phyloP scores from a whole-genome alignment of 2,329 filamentous ascomycete species.

The Cladosporium sphaerospermum region DNA sequence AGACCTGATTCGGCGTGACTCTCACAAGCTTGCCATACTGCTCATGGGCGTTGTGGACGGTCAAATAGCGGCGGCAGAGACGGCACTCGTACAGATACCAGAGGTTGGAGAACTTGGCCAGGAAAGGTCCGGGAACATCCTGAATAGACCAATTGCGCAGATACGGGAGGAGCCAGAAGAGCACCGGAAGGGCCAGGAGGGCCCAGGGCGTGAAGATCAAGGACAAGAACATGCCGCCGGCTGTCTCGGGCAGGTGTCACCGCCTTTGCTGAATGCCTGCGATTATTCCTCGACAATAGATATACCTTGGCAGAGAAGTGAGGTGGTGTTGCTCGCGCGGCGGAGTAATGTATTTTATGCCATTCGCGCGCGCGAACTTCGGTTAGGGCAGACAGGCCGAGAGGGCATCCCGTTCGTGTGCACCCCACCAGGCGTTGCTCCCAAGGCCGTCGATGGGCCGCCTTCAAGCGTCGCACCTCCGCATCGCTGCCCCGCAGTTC shows the following conservation, averaged over 20 bases:
- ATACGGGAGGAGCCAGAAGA: conserved; percentile 56
- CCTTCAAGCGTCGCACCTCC: not conserved
- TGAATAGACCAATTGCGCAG: conserved; percentile 50
- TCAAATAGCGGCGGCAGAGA: conserved; percentile 49
- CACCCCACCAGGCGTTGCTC: not conserved
- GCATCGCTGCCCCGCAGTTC: not conserved
- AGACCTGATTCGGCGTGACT: conserved; percentile 34
- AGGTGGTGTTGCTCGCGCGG: not conserved
- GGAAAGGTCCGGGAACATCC: conserved; percentile 57
- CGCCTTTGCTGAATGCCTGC: not conserved
- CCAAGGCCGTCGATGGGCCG: not conserved
- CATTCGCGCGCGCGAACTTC: conserved; percentile 10
- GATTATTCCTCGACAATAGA: not conserved
- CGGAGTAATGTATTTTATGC: conserved; percentile 7
- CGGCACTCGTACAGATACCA: conserved; percentile 67
- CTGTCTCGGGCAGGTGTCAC: not conserved
- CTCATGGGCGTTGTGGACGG: conserved; percentile 50
- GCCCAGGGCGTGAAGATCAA: conserved; percentile 41
- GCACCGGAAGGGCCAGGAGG: conserved; percentile 44
- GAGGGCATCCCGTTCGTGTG: not conserved
- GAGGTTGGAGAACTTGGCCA: conserved; percentile 64
- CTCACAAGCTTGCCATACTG: conserved; percentile 35
- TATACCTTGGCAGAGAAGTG: not conserved
- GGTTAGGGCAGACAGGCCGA: not conserved
- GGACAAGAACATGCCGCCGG: conserved; percentile 34